These are phyloP conservation scores for Amanita polypyramis DNA, from an alignment of 768 basidiomycete species.

Conservation along the genomic window DNA sequence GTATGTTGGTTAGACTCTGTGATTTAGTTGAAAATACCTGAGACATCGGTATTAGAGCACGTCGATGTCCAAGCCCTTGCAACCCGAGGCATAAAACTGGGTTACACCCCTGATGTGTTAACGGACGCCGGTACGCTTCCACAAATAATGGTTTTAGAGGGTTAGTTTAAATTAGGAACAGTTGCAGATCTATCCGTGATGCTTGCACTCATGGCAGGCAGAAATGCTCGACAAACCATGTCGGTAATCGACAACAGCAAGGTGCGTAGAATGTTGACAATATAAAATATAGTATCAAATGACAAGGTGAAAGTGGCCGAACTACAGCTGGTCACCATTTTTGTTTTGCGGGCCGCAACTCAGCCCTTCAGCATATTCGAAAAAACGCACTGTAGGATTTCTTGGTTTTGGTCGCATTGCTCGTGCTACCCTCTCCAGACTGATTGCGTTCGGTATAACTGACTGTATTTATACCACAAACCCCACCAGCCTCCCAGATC, in stretches of 20 bases:
- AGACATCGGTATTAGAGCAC: conserved; percentile 51
- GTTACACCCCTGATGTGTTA: conserved; percentile 90
- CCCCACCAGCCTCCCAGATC: conserved; percentile 40
- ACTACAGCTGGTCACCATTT: conserved; percentile 73
- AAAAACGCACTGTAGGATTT: conserved; percentile 71
- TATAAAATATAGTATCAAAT: neutral
- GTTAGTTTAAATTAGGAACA: conserved; percentile 16
- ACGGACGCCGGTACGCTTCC: conserved; percentile 67
- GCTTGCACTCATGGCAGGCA: conserved; percentile 87
- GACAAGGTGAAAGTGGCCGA: conserved; percentile 57
- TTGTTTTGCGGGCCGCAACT: conserved; percentile 77
- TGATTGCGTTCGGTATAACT: conserved; percentile 76
- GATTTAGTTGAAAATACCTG: neutral
- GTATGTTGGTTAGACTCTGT: conserved; percentile 21
- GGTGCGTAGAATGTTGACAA: conserved; percentile 27
- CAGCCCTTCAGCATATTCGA: conserved; percentile 38
- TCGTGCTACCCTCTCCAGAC: conserved; percentile 68
- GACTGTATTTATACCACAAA: conserved; percentile 59
- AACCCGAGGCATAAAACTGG: conserved; percentile 56
- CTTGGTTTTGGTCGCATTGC: conserved; percentile 94
- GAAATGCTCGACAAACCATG: conserved; percentile 62
- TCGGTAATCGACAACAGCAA: conserved; percentile 58
- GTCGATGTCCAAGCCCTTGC: conserved; percentile 53
- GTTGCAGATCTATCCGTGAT: conserved; percentile 88
- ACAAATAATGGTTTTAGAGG: neutral